Conservation (phyloP, 371 early-diverging fungal genomes). For the Apophysomyces sp. region DNA sequence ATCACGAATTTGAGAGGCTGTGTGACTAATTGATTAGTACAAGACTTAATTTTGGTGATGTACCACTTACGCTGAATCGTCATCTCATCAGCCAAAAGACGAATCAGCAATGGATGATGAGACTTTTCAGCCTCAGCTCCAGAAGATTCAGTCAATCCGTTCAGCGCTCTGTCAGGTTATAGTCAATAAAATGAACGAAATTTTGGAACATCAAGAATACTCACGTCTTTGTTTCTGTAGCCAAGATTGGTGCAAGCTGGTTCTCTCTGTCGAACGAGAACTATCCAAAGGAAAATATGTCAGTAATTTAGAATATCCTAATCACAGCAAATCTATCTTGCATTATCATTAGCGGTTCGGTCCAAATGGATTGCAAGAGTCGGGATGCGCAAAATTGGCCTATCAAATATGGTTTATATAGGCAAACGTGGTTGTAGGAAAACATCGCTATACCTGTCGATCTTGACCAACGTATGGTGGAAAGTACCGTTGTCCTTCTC, state of each 20-base stretch:
- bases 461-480: conserved; percentile 70
- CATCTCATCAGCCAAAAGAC: conserved; percentile 75
- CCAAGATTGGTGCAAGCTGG: conserved; percentile 89
- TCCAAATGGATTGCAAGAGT: conserved; percentile 98
- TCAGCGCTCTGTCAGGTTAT: conserved; percentile 21
- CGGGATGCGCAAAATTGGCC: conserved; percentile 91
- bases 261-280: conserved; percentile 95
- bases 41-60: not conserved
- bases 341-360: conserved; percentile 72
- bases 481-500: conserved; percentile 66
- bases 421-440: not conserved
- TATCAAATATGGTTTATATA: conserved; percentile 6
- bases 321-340: conserved; percentile 6
- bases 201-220: not conserved
- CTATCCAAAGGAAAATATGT: not conserved
- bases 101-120: conserved; percentile 81
- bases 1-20: conserved; percentile 80
- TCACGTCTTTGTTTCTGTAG: conserved; percentile 73
- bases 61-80: conserved; percentile 55
- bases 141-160: conserved; percentile 26
- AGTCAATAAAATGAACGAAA: not conserved
- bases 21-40: not conserved
- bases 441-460: conserved; percentile 56
- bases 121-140: conserved; percentile 39
- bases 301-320: not conserved